Base-by-base conservation (phyloP, 1,139 yeast species). In the Zygosaccharomyces pseudobailii region DNA sequence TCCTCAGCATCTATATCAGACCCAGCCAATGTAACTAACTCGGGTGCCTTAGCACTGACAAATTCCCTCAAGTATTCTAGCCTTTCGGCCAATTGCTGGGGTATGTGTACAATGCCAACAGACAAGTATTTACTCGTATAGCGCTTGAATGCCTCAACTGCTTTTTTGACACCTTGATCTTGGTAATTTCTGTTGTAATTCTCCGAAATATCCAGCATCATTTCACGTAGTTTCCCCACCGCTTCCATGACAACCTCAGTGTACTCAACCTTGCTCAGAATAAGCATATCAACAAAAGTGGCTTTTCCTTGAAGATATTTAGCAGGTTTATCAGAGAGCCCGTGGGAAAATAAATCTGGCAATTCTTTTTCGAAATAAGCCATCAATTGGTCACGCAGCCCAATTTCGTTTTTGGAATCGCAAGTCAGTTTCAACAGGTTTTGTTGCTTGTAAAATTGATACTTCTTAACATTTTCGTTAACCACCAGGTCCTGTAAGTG, bases 151-250 rank as follows among this genome's bases (percentile, higher is more conserved):
- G 74, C 65, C 39, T 75, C 71, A 19, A 87, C 83, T 0, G 95
- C 83, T 8, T 72, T 76, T 61, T 87, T 87, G 19, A 90, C 97
- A 0, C 92, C 95, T 4, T 82, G 79, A 66, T 90, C 97, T 62
- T 89, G 90, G 70, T 87, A 88, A 63, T 89, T 89, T 32, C 95
- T 96, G 61, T 90, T 88, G 63, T 87, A 87, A 46, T 82, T 78
- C 3, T 71, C 63, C 23, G 76, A 30, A 35, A 65, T 55, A 46
- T 59, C 63, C 20, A 53, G 46, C 61, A 63, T 53, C 8, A 64
- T 44, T 2, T 33, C 48, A 6, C 49, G 42, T 25, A 62, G 47
- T 28, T 48, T 46, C 19, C 47, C 36, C 13, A 62, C 52, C 13
- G 44, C 48, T 4, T 49, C 48, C n/a, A 54, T 36, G 10, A 61